Evolutionary conservation across 1,284 basidiomycete genomes (phyloP), one percentile per base, ranked within the genome.

Genomic region (Ustilago trichophora): DNA sequence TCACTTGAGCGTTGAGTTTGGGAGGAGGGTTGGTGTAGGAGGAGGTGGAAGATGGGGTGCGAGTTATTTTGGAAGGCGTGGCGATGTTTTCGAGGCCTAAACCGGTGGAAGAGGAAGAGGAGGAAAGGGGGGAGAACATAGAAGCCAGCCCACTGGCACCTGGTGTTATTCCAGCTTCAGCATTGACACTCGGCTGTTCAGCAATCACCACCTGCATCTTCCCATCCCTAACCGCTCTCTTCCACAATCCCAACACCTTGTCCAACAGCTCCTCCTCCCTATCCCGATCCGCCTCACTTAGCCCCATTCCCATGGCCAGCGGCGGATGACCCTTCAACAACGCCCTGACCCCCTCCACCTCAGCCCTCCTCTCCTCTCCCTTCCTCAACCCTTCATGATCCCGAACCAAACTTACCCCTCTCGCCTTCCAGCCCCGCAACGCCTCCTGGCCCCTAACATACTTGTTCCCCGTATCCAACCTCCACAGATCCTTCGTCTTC

Each of bases 401-500:
- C 58, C 92, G 88, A 18, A 98, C 89, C 9, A 93, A 87, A 2
- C 89, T 89, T 10, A 97, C 86, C 6, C 93, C 91, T 24, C 94
- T 86, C 33, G 94, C 89, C 72, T 88, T 90, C 94, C 95, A 98
- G 1, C 74, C 72, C 4, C 87, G 88, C 22, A 98, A 85, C 3
- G 86, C 83, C 76, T 97, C 93, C 79, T 98, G 93, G 3, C 94
- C 93, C 21, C 89, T 86, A 0, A 98, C 92, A 80, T 94, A 95
- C 81, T 92, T 94, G 80, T 91, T 90, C 15, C 90, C 89, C 1
- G 95, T 98, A 83, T 98, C 93, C 46, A 98, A 85, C 43, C 93
- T 85, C 94, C 95, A 98, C 11, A 98, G 85, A 62, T 98, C 94
- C 78, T 88, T 87, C 2, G 92, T 87, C 2, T 90, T 92, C 35